These are phyloP conservation scores for Diutina mesorugosa DNA, from an alignment of 1,139 yeast species.

Conservation along the genomic window DNA sequence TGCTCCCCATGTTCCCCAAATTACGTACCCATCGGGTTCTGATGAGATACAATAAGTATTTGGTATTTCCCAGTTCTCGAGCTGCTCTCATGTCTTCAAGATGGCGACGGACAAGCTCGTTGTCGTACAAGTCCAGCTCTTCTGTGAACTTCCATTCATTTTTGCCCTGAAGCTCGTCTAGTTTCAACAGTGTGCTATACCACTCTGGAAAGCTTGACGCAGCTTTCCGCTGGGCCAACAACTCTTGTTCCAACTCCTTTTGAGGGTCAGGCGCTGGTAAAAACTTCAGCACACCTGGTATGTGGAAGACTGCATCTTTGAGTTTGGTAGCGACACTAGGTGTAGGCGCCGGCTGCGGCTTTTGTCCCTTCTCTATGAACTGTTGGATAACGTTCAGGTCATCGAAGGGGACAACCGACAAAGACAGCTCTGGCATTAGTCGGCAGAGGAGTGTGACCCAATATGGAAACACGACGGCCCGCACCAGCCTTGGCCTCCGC, in stretches of 20 bases:
- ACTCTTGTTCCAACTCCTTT: constrained; percentile 4
- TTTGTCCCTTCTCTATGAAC: background rate
- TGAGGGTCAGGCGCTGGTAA: background rate
- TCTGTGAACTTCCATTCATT: constrained; percentile 59
- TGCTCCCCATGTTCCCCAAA: constrained; percentile 80
- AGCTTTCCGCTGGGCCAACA: constrained; percentile 38
- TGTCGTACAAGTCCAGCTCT: constrained; percentile 60
- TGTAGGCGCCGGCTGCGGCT: background rate
- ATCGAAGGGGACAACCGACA: background rate
- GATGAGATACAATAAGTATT: constrained; percentile 53
- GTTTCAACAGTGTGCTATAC: constrained; percentile 45
- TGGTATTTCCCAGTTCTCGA: constrained; percentile 42
- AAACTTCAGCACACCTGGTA: background rate
- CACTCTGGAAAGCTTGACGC: constrained; percentile 62
- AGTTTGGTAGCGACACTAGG: background rate
- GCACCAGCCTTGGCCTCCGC: background rate
- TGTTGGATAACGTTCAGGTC: background rate
- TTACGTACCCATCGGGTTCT: constrained; percentile 81
- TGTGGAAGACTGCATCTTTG: background rate
- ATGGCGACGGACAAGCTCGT: constrained; percentile 39
- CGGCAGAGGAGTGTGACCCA: background rate
- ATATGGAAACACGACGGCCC: background rate
- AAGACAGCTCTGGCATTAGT: background rate
- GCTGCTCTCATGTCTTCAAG: constrained; percentile 51
- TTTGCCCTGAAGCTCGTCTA: constrained; percentile 54